Conservation (phyloP, 441 rosid genomes). For the Populus hybrid region DNA sequence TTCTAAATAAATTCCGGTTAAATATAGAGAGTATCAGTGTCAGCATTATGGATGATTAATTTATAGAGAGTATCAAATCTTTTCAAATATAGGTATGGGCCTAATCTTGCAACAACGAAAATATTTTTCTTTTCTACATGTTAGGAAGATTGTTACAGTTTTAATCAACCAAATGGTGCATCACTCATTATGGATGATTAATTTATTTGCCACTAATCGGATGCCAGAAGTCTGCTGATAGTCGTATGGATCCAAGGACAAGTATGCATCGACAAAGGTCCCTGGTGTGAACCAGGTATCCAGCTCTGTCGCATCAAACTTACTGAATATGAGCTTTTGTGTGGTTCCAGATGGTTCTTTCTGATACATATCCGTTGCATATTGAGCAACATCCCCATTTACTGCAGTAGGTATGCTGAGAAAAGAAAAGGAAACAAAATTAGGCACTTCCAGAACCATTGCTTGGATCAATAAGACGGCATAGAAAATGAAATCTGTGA, state of each 20-base stretch:
- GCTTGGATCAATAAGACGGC: not conserved
- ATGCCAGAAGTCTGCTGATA: conserved; percentile 77
- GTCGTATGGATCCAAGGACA: conserved; percentile 68
- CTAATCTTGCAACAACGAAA: no score
- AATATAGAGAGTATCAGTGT: not conserved
- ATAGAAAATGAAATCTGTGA: not conserved
- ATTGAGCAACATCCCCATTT: conserved; percentile 44
- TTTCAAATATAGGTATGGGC: no score
- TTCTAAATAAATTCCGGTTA: no score
- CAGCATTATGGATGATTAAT: no score
- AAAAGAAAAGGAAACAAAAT: not conserved
- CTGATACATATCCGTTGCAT: conserved; percentile 58
- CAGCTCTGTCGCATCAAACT: conserved; percentile 51
- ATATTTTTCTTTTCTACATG: no score
- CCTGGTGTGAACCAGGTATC: conserved; percentile 40
- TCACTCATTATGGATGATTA: conserved; percentile 38
- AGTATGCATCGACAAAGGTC: conserved; percentile 51
- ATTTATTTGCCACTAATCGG: conserved; percentile 59
- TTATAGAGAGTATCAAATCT: no score
- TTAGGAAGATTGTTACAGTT: not conserved
- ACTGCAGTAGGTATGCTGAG: conserved; percentile 55
- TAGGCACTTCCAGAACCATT: not conserved
- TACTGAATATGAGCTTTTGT: conserved; percentile 52
- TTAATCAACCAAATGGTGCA: not conserved
- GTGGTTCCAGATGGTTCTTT: conserved; percentile 48